Conservation (phyloP, 2,329 filamentous ascomycete genomes). For the Penicillium sp. region DNA sequence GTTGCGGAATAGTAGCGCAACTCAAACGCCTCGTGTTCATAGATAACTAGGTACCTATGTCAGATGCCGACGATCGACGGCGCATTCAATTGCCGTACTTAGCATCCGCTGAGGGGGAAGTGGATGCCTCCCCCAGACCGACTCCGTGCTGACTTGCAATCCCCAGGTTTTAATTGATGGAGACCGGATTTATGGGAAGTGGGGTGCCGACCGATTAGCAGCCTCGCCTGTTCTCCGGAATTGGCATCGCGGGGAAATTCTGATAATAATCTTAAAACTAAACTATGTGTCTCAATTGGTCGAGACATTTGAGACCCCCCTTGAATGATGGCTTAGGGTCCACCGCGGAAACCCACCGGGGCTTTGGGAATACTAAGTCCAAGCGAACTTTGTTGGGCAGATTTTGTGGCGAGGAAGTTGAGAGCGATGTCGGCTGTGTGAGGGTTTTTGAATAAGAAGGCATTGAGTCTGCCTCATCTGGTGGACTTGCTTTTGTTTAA, state of each 20-base stretch:
- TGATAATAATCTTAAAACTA: not conserved
- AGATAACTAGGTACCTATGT: no score
- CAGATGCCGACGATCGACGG: not conserved
- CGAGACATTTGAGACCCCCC: not conserved
- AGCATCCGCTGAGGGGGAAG: not conserved
- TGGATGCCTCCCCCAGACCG: no score
- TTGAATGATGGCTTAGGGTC: not conserved
- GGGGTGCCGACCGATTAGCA: slow-evolving; percentile 10
- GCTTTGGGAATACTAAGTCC: slow-evolving; percentile 11
- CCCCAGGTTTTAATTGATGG: not conserved
- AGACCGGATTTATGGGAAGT: not conserved
- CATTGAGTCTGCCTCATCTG: not conserved
- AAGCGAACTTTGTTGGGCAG: slow-evolving; percentile 4
- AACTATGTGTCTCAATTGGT: not conserved
- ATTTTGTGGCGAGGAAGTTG: not conserved
- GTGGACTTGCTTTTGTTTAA: not conserved
- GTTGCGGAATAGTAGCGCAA: not conserved
- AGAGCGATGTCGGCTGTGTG: not conserved
- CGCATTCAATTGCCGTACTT: slow-evolving; percentile 4
- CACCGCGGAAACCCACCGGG: slow-evolving; percentile 15
- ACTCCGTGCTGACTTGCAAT: not conserved
- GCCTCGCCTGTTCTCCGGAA: not conserved
- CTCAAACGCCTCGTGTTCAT: not conserved
- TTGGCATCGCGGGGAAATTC: not conserved
- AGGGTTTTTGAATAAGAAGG: not conserved